phyloP scores from a whole-genome alignment of 2,329 filamentous ascomycete genomes.

The Colletotrichum sp. region DNA sequence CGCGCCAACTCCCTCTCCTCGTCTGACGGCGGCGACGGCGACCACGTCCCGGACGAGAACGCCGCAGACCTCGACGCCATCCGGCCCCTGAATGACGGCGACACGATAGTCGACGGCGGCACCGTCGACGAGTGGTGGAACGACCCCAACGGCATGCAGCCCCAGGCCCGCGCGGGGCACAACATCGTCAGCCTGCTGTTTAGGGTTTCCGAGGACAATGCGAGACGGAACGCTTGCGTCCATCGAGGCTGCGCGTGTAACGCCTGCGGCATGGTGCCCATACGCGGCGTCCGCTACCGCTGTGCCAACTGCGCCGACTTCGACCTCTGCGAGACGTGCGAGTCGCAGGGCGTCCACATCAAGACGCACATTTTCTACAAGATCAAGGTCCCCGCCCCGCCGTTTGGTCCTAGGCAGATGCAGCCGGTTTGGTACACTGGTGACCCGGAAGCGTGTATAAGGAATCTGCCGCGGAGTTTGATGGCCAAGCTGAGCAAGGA shows the following conservation, averaged over 20 bases:
- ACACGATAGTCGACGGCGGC: slow-evolving; percentile 42
- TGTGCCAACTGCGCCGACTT: slow-evolving; percentile 97
- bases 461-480: slow-evolving; percentile 67
- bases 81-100: slow-evolving; percentile 38
- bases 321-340: slow-evolving; percentile 93
- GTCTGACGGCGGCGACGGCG: slow-evolving; percentile 30
- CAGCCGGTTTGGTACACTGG: slow-evolving; percentile 89
- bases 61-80: slow-evolving; percentile 30
- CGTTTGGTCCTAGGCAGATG: slow-evolving; percentile 80
- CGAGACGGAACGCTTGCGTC: slow-evolving; percentile 84
- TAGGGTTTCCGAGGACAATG: slow-evolving; percentile 92
- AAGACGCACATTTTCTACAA: slow-evolving; percentile 98
- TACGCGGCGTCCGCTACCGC: slow-evolving; percentile 89
- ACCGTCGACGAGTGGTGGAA: slow-evolving; percentile 58
- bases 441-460: slow-evolving; percentile 75
- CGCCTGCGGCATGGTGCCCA: slow-evolving; percentile 84
- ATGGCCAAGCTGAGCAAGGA: slow-evolving; percentile 73
- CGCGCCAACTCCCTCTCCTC: slow-evolving; percentile 44
- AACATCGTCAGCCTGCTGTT: slow-evolving; percentile 88
- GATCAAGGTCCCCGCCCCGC: slow-evolving; percentile 86
- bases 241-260: slow-evolving; percentile 95
- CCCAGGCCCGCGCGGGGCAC: slow-evolving; percentile 66
- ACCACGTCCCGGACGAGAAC: slow-evolving; percentile 50
- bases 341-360: slow-evolving; percentile 76
- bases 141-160: slow-evolving; percentile 42